Base-by-base conservation (phyloP, 192 early-diverging fungal genomes). In the Coemansia sp. region DNA sequence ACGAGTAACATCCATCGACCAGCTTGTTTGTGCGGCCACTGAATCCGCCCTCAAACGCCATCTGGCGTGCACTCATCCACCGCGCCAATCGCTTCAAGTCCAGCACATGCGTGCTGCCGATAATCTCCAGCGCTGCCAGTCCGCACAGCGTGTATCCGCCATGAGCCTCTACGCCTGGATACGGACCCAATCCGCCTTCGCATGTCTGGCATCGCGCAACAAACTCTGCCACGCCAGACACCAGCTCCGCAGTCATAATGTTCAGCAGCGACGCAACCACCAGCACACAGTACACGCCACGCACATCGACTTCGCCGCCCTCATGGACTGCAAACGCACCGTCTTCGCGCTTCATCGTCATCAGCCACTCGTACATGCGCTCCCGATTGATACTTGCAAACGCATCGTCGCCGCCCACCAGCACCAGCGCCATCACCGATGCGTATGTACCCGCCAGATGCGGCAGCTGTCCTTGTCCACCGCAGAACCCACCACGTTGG, bases 1-100 rank as follows among this genome's bases (percentile, higher is more conserved):
- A 94, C 0, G 97, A 93, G 76, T 99, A 99, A 69, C 97, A 99
- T 0, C 95, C 97, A 76, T 99, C 97, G 0, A 99, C 97, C 0
- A 99, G 83, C 78, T 99, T 99, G 74, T 99, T 99, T 0, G 92
- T 90, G 43, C 97, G 82, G 5, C 97, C 97, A 58, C 92, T 92
- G 67, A 97, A 99, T 23, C 97, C 97, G 47, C 95, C 95, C 81
- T 99, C 97, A 22, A 94, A 63, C 27, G 74, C 70, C 91, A 97
- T 88, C 79, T 99, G 97, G 39, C 94, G 73, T 3, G 72, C 76
- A 17, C 72, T 67, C 52, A 89, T 79, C 95, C 95, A 99, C 41
- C 78, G 70, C 83, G 63, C 47, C 48, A 95, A 60, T 1, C 80
- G 73, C 12, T 84, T 77, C 1, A 88, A 49, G 66, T 96, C 75